These are phyloP conservation scores for Lojkania enalia DNA, from an alignment of 2,329 filamentous ascomycete species.

Conservation along the genomic window DNA sequence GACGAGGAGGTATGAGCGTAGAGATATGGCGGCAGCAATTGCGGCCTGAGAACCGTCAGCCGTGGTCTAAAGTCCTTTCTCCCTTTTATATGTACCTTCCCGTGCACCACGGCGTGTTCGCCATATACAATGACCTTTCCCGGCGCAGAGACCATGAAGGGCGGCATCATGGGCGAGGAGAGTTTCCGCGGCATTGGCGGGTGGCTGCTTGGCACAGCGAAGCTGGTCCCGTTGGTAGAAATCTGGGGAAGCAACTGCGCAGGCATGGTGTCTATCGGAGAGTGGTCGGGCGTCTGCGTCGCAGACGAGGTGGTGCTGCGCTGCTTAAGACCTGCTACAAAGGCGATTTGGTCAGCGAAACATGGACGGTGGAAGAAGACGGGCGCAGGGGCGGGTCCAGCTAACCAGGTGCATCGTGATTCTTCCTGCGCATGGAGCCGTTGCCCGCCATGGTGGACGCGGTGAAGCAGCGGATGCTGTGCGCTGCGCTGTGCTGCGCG, in stretches of 20 bases:
- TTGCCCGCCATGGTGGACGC: conserved; percentile 26
- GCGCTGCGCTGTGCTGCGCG: no score
- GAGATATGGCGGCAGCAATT: conserved; percentile 90
- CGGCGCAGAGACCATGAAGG: conserved; percentile 97
- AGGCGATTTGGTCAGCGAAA: conserved; percentile 17
- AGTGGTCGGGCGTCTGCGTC: conserved; percentile 32
- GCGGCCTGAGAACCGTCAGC: conserved; percentile 63
- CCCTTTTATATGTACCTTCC: conserved; percentile 67
- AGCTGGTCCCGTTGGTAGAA: conserved; percentile 18
- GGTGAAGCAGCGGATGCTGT: no score
- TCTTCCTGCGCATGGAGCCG: conserved; percentile 29
- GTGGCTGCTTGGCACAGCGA: conserved; percentile 16
- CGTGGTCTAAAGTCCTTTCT: background rate
- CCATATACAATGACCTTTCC: conserved; percentile 99
- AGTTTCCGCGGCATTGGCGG: conserved; percentile 34
- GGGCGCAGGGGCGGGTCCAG: conserved; percentile 5
- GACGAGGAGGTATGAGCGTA: conserved; percentile 95
- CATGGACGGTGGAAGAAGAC: conserved; percentile 2
- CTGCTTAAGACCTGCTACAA: conserved; percentile 27
- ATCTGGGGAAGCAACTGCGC: conserved; percentile 29
- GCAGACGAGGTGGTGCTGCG: conserved; percentile 25
- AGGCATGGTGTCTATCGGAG: conserved; percentile 34
- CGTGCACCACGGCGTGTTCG: conserved; percentile 96
- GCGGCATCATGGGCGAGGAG: conserved; percentile 69
- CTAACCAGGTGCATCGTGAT: conserved; percentile 28